A percentile compares a stretch with the other conserved stretches of the same genome.
These are phyloP conservation scores for Castanospermum australe DNA, from an alignment of 306 rosid species.

Conservation along the genomic window DNA sequence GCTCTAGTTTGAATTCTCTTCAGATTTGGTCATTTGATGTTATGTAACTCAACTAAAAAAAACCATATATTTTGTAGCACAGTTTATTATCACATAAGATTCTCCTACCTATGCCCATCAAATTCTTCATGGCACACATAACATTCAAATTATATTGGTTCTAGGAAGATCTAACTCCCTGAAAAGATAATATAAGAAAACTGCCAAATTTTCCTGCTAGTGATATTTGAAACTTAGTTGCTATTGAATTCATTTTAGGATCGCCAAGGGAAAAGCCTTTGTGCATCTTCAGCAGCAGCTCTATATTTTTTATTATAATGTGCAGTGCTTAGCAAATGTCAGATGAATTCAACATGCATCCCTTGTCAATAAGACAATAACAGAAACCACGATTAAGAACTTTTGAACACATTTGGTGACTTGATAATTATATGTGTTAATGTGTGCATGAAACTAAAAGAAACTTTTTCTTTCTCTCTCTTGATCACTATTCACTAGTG, in stretches of 20 bases:
- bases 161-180: neutral
- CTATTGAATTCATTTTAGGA: neutral
- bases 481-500: neutral
- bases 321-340: neutral
- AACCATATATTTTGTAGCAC: neutral
- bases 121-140: neutral
- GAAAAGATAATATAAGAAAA: neutral
- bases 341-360: neutral
- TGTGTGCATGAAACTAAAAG: neutral
- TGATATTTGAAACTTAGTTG: neutral
- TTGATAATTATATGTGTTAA: neutral
- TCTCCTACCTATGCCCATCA: neutral
- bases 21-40: neutral
- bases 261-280: neutral
- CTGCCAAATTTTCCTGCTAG: neutral
- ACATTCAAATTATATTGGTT: neutral
- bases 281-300: neutral
- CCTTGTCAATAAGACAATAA: neutral
- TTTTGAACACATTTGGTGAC: neutral
- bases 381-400: slow-evolving; percentile 19
- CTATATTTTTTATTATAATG: neutral
- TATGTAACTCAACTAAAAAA: neutral
- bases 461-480: neutral
- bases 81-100: neutral
- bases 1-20: neutral